phyloP scores from a whole-genome alignment of 129 eudicot genomes.

The sunflower (Helianthus annuus) region HanXRQr2.0-SUNRISE NC_035436.2:167424183-167424682 shows the following conservation, averaged over 20 bases:
- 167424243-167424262: no score
- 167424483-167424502: constrained; percentile 6
- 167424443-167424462: background rate
- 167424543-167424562: background rate
- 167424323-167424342: no score
- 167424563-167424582: no score
- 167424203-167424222: no score
- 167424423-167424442: background rate
- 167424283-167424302: no score
- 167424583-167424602: background rate
- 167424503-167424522: background rate
- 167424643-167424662: background rate
- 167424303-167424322: no score
- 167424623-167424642: background rate
- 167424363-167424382: background rate
- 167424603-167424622: background rate
- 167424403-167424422: background rate
- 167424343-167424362: no score
- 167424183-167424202: no score
- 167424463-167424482: background rate
- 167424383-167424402: background rate
- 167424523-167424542: background rate
- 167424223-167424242: no score
- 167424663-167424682: background rate
- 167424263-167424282: no score